phyloP scores from a whole-genome alignment of 2,329 filamentous ascomycete genomes.

The Moelleriella libera region DNA sequence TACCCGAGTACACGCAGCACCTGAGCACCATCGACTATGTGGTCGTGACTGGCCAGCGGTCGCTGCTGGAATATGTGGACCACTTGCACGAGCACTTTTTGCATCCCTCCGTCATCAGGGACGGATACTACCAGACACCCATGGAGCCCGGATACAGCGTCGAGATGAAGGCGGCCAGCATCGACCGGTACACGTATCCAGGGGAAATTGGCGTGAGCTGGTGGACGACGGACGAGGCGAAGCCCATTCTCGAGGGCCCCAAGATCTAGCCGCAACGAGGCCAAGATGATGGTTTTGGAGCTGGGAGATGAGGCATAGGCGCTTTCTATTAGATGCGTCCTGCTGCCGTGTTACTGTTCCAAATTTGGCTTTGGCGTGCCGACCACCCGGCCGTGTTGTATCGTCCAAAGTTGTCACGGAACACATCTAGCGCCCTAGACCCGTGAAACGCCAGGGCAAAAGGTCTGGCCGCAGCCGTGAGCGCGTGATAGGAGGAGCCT shows the following conservation, averaged over 20 bases:
- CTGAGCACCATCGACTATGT: slow-evolving; percentile 88
- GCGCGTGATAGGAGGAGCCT: too few species aligned
- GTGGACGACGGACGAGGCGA: slow-evolving; percentile 77
- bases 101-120: slow-evolving; percentile 64
- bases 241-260: slow-evolving; percentile 50
- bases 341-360: too few species aligned
- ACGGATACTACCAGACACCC: slow-evolving; percentile 81
- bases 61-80: slow-evolving; percentile 81
- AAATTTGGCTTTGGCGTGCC: too few species aligned
- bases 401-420: too few species aligned
- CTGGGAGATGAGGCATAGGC: too few species aligned
- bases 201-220: slow-evolving; percentile 67
- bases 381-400: too few species aligned
- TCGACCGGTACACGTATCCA: slow-evolving; percentile 67
- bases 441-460: too few species aligned
- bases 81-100: slow-evolving; percentile 89
- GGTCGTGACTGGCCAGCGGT: slow-evolving; percentile 66
- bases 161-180: slow-evolving; percentile 82
- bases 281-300: not conserved
- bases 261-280: slow-evolving; percentile 27
- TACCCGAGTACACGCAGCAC: slow-evolving; percentile 91
- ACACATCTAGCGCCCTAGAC: too few species aligned
- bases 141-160: slow-evolving; percentile 76
- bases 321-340: too few species aligned
- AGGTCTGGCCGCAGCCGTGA: too few species aligned